Conservation (phyloP, 2,329 filamentous ascomycete genomes). For the Dryadomyces quercus-mongolicae region DNA sequence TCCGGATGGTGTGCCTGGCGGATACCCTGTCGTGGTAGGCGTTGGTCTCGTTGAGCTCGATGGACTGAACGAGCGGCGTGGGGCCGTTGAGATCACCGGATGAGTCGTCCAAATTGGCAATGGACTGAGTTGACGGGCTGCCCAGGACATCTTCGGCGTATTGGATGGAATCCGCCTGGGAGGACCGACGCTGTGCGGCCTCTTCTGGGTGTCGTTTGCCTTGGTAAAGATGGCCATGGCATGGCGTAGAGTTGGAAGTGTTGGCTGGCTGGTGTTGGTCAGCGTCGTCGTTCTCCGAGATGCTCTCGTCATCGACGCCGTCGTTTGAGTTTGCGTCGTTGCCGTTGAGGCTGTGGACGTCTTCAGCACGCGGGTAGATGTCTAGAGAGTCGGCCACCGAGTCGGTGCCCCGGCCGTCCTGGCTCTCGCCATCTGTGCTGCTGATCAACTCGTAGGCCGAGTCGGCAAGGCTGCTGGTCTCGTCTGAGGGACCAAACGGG, state of each 20-base stretch:
- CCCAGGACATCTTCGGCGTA: conserved; percentile 37
- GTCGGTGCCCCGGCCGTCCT: conserved; percentile 34
- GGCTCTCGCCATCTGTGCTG: conserved; percentile 39
- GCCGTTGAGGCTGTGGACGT: conserved; percentile 19
- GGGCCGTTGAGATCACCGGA: conserved; percentile 11
- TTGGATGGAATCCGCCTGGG: conserved; percentile 27
- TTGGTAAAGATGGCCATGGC: conserved; percentile 18
- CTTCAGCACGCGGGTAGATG: conserved; percentile 15
- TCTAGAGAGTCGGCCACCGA: conserved; percentile 19
- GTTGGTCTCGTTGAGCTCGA: conserved; percentile 32
- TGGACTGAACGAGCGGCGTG: conserved; percentile 20
- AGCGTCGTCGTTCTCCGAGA: conserved; percentile 31
- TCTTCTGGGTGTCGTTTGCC: conserved; percentile 21
- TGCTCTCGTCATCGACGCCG: conserved; percentile 13
- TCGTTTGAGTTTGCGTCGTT: conserved; percentile 34
- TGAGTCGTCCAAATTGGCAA: conserved; percentile 13
- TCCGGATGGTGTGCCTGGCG: conserved; percentile 33
- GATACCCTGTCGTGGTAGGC: conserved; percentile 25
- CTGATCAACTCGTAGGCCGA: conserved; percentile 46
- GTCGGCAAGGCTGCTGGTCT: conserved; percentile 39
- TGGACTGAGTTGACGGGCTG: conserved; percentile 24
- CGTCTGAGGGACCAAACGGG: conserved; percentile 23
- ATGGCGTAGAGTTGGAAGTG: conserved; percentile 5
- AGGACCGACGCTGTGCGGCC: conserved; percentile 21
- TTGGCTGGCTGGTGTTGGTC: conserved; percentile 26